Evolutionary conservation across 78 protist genomes (phyloP), one percentile per base, ranked within the genome.

Genomic region (Dictyostelium brefeldianum): DNA sequence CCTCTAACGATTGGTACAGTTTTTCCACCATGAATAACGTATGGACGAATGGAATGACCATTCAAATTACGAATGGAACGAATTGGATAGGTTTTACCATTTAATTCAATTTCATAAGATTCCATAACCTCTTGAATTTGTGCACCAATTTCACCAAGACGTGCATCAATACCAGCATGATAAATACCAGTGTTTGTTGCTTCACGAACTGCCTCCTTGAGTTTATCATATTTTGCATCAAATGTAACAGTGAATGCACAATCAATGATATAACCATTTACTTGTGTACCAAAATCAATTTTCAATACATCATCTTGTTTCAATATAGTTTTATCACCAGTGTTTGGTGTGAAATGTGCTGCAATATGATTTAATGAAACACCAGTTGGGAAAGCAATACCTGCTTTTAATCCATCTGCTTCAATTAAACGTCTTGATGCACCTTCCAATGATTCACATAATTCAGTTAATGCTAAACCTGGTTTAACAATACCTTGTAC

Each of bases 281-380:
- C 83, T 71, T 99, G 99, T 7, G 98, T 97, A 20, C 99, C 99
- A 78, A 99, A 98, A 83, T 99, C 99, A 43, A 99, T 80, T 97
- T 99, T 99, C 85, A 97, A 50, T 31, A 99, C 99, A 83, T 98
- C 99, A 73, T 90, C 98, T 65, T 97, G 31, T 80, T 92, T 80
- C 80, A 99, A 94, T 20, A 98, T 98, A 3, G 99, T 98, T 82
- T 96, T 97, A 94, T 99, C 99, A 15, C 99, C 99, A 0, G 98
- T n/a, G 82, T 98, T 99, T 54, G 99, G 99, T 36, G 99, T 98
- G 59, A 53, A 99, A 92, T 99, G 99, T 25, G 99, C 99, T 1
- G 99, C 99, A 22, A 78, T 81, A 80, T 96, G 78, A 91, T 99
- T 98, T 80, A 99, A 25, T 14, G 99, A 97, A 89, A 98, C 96